Evolutionary conservation across 495 filamentous ascomycete genomes (phyloP), one percentile per base, ranked within the genome.

Genomic region (Trichoderma gamsii): DNA sequence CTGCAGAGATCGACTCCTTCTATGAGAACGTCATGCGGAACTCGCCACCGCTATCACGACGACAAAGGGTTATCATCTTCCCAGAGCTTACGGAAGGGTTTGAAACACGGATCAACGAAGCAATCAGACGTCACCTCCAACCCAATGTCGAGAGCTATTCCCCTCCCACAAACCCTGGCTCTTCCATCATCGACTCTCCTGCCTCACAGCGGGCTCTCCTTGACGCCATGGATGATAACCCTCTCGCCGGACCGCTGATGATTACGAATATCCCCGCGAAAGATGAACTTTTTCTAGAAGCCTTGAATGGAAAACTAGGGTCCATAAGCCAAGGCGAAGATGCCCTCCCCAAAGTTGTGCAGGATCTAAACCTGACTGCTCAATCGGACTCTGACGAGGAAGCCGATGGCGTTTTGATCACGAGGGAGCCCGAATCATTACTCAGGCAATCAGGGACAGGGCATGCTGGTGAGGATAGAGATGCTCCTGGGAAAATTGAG

Each of bases 231-330:
- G 73, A 79, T 11, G 81, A 83, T 59, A 73, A 71, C 4, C 69
- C 71, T 63, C 69, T 83, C 29, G 80, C 77, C 52, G 79, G 79
- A 2, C 81, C 81, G 29, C 63, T 83, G 65, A 78, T 78, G 72
- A 76, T 83, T 23, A 66, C 73, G 44, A 83, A 83, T 68, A 77
- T 78, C 61, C 81, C 81, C 0, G 77, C 77, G 4, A 73, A 79
- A 21, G 81, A 83, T 68, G 80, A 82, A 70, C 73, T 76, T 35
- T 83, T 83, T 65, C 77, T 82, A n/a, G 72, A 69, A 38, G 70
- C 69, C 66, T 71, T 83, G 7, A 75, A 77, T 18, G 72, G 80
- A 66, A 82, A 79, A 72, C 76, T 83, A 0, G 77, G 80, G 68
- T 74, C 79, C 63, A 75, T 78, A 38, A 73, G 63, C 66, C 72